Evolutionary conservation across 306 rosid genomes (phyloP).

Genomic region (Quercus ilex): DNA sequence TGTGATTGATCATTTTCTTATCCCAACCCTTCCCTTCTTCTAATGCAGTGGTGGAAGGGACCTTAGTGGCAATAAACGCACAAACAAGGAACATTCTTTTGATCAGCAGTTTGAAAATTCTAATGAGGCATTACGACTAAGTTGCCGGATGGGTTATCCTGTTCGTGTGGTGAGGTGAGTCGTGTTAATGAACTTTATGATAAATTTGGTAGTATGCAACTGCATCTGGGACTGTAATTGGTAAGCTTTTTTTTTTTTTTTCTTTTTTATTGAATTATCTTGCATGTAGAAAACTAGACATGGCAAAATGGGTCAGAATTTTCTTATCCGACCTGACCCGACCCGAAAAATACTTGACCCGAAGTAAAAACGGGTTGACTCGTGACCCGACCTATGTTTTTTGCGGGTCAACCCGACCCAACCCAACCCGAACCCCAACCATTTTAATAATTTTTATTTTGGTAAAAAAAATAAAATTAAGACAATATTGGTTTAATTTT

Average conservation of each 20-base stretch:
- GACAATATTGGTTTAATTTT: too few relatives aligned
- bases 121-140: constrained; percentile 60
- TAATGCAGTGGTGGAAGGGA: constrained; percentile 72
- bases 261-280: not conserved
- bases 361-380: too few relatives aligned
- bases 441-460: too few relatives aligned
- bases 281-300: not conserved
- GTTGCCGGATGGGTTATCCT: constrained; percentile 75
- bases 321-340: too few relatives aligned
- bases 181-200: not conserved
- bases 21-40: not conserved
- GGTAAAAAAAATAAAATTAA: too few relatives aligned
- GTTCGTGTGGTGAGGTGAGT: constrained; percentile 77
- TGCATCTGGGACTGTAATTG: not conserved
- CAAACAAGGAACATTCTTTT: constrained; percentile 53
- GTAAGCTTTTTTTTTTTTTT: not conserved
- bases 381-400: too few relatives aligned
- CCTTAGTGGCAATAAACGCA: constrained; percentile 65
- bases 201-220: not conserved
- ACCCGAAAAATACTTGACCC: too few relatives aligned
- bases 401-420: too few relatives aligned
- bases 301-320: too few relatives aligned
- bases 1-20: not conserved
- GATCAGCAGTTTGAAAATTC: constrained; percentile 63
- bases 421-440: too few relatives aligned